A percentile compares a stretch with the other conserved stretches of the same genome.
Evolutionary conservation across 495 filamentous ascomycete genomes (phyloP).

Genomic region (Hypomontagnella monticulosa): DNA sequence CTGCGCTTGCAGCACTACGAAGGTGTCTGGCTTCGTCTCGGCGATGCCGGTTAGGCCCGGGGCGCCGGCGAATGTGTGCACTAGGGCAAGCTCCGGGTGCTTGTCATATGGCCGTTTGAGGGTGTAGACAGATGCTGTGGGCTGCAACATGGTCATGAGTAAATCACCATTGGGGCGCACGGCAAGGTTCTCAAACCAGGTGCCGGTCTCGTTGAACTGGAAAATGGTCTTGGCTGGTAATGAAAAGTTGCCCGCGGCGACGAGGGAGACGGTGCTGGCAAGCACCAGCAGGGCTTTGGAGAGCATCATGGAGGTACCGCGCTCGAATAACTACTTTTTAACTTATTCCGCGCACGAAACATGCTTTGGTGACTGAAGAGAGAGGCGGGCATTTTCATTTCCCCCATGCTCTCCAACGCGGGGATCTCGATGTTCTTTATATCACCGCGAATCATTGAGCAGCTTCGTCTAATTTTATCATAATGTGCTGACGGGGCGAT

Average conservation of each 20-base stretch:
- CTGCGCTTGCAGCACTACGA: slow-evolving; percentile 50
- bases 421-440: too few relatives aligned
- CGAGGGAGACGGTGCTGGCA: slow-evolving; percentile 7
- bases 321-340: neutral
- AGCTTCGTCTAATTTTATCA: too few relatives aligned
- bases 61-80: slow-evolving; percentile 52
- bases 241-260: slow-evolving; percentile 10
- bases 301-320: slow-evolving; percentile 15
- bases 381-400: slow-evolving; percentile 6
- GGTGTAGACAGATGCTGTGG: slow-evolving; percentile 46
- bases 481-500: too few relatives aligned
- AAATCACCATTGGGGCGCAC: slow-evolving; percentile 58
- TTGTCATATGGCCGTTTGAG: slow-evolving; percentile 38
- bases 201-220: slow-evolving; percentile 34
- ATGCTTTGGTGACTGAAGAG: neutral
- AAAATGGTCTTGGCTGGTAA: slow-evolving; percentile 31
- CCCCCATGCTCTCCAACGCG: neutral
- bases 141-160: slow-evolving; percentile 51
- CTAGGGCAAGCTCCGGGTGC: slow-evolving; percentile 41
- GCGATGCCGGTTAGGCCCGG: slow-evolving; percentile 51
- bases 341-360: neutral
- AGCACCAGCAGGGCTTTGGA: slow-evolving; percentile 14
- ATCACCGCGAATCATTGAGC: too few relatives aligned
- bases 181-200: slow-evolving; percentile 56
- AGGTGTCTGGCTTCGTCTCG: slow-evolving; percentile 51